Conservation (phyloP, 176 grass and related monocot species). For the Rhynchospora breviuscula region DNA sequence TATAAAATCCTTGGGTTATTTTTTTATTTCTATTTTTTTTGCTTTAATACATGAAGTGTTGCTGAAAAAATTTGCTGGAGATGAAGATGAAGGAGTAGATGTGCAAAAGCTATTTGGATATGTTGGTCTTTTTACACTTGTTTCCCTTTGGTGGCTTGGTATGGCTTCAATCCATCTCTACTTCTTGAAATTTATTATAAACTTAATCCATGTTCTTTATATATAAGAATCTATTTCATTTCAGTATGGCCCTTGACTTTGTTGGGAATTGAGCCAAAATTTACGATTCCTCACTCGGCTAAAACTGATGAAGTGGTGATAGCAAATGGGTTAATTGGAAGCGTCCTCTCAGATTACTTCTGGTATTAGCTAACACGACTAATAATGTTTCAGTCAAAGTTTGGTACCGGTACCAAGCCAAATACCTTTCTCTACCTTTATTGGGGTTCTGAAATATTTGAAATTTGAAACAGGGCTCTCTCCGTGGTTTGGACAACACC, state of each 20-base stretch:
- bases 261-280: conserved; percentile 89
- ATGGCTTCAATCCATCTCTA: conserved; percentile 15
- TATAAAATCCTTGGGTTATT: not conserved
- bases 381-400: not conserved
- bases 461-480: conserved; percentile 59
- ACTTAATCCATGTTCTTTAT: not conserved
- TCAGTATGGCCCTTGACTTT: conserved; percentile 95
- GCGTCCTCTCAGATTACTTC: conserved; percentile 91
- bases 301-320: conserved; percentile 94
- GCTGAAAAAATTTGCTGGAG: conserved; percentile 92
- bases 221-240: not conserved
- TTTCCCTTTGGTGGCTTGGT: conserved; percentile 98
- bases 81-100: conserved; percentile 83
- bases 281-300: conserved; percentile 89
- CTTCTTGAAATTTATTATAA: not conserved
- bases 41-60: conserved; percentile 59
- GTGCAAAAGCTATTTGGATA: conserved; percentile 97
- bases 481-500: conserved; percentile 97
- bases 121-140: conserved; percentile 69
- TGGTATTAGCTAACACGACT: conserved; percentile 42
- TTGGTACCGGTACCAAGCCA: conserved; percentile 2
- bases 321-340: conserved; percentile 90
- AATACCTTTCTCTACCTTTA: not conserved
- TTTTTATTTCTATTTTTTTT: not conserved
- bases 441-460: conserved; percentile 3